Base-by-base conservation (phyloP, 345 rosid species). In the Psidium guajava region DNA sequence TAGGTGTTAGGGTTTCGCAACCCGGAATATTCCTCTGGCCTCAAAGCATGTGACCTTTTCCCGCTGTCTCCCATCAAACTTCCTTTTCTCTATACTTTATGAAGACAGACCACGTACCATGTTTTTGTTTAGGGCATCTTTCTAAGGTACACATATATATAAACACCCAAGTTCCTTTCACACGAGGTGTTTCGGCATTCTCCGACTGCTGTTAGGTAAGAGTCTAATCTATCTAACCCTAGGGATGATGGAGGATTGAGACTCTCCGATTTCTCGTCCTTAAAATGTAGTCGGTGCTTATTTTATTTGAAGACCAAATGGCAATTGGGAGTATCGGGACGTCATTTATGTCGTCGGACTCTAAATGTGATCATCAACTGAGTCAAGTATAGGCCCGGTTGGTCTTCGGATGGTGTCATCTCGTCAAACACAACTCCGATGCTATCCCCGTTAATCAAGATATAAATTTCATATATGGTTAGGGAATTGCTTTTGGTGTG, bases 281-380 rank as follows among this genome's bases (percentile, higher is more conserved):
- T 32, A 64, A 16, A 8, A 32, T 16, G 3, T 7, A 32, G 22
- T 8, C 6, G 1, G 44, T 64, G 44, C 44, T 64, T 16, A 0
- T 64, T 64, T 64, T 8, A 6, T 7, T 32, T 6, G 44, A 32
- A 0, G 9, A 32, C 2, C 24, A 12, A 64, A 64, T 3, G 77
- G 18, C 77, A 32, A 18, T 64, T 64, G 75, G 8, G 24, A 64
- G 12, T 8, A 32, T 69, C 2, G 0, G 1, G 47, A 69, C 7
- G 24, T 18, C 13, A 69, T 18, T 32, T 36, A 69, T 0, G 6
- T 0, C 5, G 6, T 32, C 8, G 2, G 47, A 69, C 3, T 69
- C 3, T 69, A 0, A 32, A 69, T 69, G 24, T 69, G 47, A 69
- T 36, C 47, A 32, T 69, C 20, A 44, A 64, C 21, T 3, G 9